Percentiles rank a stretch among this genome's conserved stretches.
These are phyloP conservation scores for Exsudoporus frostii DNA, from an alignment of 768 basidiomycete genomes.

Conservation along the genomic window DNA sequence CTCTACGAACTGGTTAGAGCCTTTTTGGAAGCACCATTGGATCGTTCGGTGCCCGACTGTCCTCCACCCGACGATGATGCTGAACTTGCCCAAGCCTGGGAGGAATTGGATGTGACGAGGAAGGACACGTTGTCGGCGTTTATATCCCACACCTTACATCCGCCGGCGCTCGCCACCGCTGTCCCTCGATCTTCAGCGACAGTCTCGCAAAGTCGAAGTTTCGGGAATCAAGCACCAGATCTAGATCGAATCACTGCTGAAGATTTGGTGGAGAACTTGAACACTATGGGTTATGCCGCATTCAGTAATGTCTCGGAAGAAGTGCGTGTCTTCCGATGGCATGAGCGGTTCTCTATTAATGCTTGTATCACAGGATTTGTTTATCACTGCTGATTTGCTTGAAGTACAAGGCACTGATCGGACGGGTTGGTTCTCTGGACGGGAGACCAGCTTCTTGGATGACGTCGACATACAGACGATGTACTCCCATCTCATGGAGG, in stretches of 20 bases:
- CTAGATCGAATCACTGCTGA: conserved; percentile 62
- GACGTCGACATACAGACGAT: conserved; percentile 77
- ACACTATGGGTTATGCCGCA: conserved; percentile 72
- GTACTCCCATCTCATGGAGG: conserved; percentile 67
- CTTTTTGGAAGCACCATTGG: conserved; percentile 57
- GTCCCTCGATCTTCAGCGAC: conserved; percentile 19
- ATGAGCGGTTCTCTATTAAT: conserved; percentile 6
- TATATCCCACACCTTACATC: conserved; percentile 57
- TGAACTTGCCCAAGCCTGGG: conserved; percentile 47
- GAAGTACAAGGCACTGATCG: conserved; percentile 80
- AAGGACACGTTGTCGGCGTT: conserved; percentile 45
- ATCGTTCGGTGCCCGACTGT: conserved; percentile 47
- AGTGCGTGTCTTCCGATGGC: conserved; percentile 36
- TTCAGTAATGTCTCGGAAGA: conserved; percentile 78
- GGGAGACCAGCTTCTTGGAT: conserved; percentile 57
- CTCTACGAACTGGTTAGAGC: conserved; percentile 54
- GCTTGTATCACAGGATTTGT: conserved; percentile 56
- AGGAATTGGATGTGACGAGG: conserved; percentile 42
- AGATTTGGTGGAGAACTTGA: conserved; percentile 73
- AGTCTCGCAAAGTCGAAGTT: conserved; percentile 14
- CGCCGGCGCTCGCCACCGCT: conserved; percentile 35
- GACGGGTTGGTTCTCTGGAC: conserved; percentile 68
- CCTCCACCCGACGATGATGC: conserved; percentile 35
- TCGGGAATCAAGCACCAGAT: conserved; percentile 51
- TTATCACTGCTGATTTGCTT: conserved; percentile 71